Evolutionary conservation across 495 filamentous ascomycete genomes (phyloP).

Genomic region (Daldinia grandis): DNA sequence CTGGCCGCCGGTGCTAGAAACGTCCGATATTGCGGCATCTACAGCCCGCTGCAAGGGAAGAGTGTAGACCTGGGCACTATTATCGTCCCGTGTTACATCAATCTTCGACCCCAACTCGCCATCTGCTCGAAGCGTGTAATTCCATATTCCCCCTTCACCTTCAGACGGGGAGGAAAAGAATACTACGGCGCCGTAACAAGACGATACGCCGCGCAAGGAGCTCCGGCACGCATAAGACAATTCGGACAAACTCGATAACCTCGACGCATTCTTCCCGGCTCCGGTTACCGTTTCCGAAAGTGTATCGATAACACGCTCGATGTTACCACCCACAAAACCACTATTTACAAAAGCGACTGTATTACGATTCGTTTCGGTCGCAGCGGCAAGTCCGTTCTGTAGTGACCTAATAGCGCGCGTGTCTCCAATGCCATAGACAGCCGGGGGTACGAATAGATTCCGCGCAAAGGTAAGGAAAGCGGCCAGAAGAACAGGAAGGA

Average conservation of each 20-base stretch:
- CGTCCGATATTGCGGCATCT: slow-evolving; percentile 71
- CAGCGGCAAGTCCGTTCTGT: slow-evolving; percentile 61
- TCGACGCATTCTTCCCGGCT: slow-evolving; percentile 64
- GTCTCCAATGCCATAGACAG: slow-evolving; percentile 71
- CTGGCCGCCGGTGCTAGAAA: slow-evolving; percentile 54
- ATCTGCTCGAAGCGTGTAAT: slow-evolving; percentile 83
- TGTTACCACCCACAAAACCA: slow-evolving; percentile 72
- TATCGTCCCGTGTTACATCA: slow-evolving; percentile 63
- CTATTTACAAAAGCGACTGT: slow-evolving; percentile 84
- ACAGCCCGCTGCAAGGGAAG: slow-evolving; percentile 81
- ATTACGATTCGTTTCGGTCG: slow-evolving; percentile 59
- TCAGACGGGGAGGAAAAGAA: slow-evolving; percentile 77
- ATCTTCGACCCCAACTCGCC: slow-evolving; percentile 65
- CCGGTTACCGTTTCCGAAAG: slow-evolving; percentile 60
- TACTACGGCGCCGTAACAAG: slow-evolving; percentile 77
- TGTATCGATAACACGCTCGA: slow-evolving; percentile 72
- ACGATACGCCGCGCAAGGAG: slow-evolving; percentile 72
- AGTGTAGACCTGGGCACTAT: slow-evolving; percentile 76
- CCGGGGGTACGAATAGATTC: slow-evolving; percentile 72
- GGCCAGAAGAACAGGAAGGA: slow-evolving; percentile 75
- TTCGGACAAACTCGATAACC: slow-evolving; percentile 60
- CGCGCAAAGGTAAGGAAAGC: slow-evolving; percentile 72
- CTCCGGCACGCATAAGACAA: slow-evolving; percentile 70
- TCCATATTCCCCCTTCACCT: slow-evolving; percentile 74
- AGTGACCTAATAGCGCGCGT: slow-evolving; percentile 67